These are phyloP conservation scores for Berberis thunbergii DNA, from an alignment of 164 flowering plant genomes.

Conservation along the genomic window DNA sequence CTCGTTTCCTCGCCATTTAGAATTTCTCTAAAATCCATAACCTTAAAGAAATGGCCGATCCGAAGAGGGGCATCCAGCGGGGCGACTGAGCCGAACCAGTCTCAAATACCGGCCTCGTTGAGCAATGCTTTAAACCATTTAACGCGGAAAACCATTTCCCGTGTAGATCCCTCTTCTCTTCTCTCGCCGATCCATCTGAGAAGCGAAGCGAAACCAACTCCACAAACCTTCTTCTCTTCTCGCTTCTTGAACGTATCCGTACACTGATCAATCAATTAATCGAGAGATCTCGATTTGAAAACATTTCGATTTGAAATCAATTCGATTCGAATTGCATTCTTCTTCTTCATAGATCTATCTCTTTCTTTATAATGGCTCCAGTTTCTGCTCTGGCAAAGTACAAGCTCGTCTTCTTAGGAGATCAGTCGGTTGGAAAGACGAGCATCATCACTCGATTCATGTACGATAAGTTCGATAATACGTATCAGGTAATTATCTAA, in stretches of 20 bases:
- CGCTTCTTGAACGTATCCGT: background rate
- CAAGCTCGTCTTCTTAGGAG: constrained; percentile 61
- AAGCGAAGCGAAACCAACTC: background rate
- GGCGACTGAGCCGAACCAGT: too few species aligned
- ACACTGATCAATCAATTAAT: background rate
- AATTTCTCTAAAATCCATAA: too few species aligned
- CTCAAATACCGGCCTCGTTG: background rate
- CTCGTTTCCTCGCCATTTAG: too few species aligned
- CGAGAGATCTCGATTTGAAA: background rate
- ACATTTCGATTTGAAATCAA: background rate
- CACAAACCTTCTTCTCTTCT: background rate
- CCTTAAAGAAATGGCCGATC: too few species aligned
- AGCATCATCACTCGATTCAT: constrained; percentile 68
- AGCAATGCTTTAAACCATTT: constrained; percentile 4
- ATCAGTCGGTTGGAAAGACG: constrained; percentile 33
- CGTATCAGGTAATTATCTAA: constrained; percentile 40
- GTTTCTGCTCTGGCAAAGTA: constrained; percentile 59
- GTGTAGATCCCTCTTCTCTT: background rate
- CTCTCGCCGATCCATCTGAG: background rate
- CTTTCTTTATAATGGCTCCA: constrained; percentile 30
- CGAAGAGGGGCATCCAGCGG: too few species aligned
- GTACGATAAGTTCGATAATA: constrained; percentile 64
- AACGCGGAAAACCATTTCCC: constrained; percentile 3
- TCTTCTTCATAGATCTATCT: constrained; percentile 2
- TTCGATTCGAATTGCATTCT: too few species aligned